Percentiles rank a stretch among this genome's conserved stretches.
Evolutionary conservation across 306 rosid genomes (phyloP).

Genomic region (Trifolium dubium): DNA sequence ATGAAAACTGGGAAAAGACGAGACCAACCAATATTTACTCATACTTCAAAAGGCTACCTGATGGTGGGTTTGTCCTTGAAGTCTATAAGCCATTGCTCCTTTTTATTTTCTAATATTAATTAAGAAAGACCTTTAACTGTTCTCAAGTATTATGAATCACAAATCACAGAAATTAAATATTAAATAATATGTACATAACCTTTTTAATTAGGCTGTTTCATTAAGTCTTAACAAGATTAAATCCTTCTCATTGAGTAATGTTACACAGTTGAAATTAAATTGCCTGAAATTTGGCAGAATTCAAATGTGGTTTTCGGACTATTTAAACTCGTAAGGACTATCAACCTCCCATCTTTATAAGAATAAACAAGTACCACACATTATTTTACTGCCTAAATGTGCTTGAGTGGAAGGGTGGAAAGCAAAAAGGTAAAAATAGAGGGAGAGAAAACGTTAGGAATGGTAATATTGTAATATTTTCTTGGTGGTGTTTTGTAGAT

Average conservation of each 20-base stretch:
- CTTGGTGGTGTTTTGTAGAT: background rate
- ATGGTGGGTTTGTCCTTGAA: conserved; percentile 60
- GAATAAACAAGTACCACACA: background rate
- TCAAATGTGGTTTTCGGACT: background rate
- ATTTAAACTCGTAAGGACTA: background rate
- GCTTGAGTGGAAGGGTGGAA: conserved; percentile 2
- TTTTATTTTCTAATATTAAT: conserved; percentile 41
- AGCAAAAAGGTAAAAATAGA: background rate
- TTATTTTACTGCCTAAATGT: conserved; percentile 4
- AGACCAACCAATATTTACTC: conserved; percentile 44
- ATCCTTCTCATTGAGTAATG: background rate
- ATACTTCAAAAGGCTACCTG: conserved; percentile 49
- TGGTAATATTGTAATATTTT: conserved; percentile 20
- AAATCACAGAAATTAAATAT: conserved; percentile 1
- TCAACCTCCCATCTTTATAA: conserved; percentile 11
- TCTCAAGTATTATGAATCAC: conserved; percentile 24
- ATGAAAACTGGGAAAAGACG: conserved; percentile 51
- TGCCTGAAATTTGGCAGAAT: background rate
- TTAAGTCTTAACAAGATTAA: conserved; percentile 22
- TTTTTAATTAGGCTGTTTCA: background rate
- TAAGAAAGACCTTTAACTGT: conserved; percentile 23
- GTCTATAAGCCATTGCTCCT: conserved; percentile 42
- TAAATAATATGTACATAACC: conserved; percentile 2
- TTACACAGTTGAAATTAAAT: background rate
- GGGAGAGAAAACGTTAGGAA: background rate